A percentile compares a stretch with the other conserved stretches of the same genome.
phyloP scores from a whole-genome alignment of 2,329 filamentous ascomycete species.

The Gyromitra esculenta region DNA sequence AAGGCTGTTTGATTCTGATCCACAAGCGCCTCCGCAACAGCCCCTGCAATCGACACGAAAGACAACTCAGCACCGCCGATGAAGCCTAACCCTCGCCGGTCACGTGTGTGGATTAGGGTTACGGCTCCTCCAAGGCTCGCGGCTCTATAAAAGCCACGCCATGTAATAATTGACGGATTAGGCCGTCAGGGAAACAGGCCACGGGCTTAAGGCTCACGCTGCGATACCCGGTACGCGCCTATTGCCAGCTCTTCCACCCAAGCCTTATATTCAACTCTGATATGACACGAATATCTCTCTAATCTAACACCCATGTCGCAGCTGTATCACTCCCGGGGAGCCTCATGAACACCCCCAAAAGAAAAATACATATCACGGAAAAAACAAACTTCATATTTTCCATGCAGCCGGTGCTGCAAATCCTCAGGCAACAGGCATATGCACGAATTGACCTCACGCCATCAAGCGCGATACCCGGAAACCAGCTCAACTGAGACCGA shows the following conservation, averaged over 20 bases:
- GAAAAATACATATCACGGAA: neutral
- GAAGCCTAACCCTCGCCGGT: slow-evolving; percentile 24
- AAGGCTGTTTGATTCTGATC: slow-evolving; percentile 13
- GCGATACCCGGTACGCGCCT: neutral
- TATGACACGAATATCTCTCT: neutral
- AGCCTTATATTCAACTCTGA: neutral
- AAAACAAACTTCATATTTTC: neutral
- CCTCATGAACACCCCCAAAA: neutral
- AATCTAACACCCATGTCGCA: neutral
- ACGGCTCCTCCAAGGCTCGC: neutral
- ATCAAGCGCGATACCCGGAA: slow-evolving; percentile 13
- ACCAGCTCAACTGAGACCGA: slow-evolving; percentile 5
- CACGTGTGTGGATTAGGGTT: slow-evolving; percentile 34
- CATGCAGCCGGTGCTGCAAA: neutral
- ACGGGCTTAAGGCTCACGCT: neutral
- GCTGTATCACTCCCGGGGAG: neutral
- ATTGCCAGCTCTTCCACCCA: neutral
- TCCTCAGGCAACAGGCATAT: neutral
- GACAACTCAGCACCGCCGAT: slow-evolving; percentile 33
- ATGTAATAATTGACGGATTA: slow-evolving; percentile 13
- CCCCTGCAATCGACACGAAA: neutral
- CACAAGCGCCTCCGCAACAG: slow-evolving; percentile 5
- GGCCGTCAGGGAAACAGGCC: neutral
- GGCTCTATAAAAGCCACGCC: neutral
- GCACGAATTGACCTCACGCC: neutral